These are phyloP conservation scores for Dovyalis caffra DNA, from an alignment of 345 rosid genomes.

Conservation along the genomic window DNA sequence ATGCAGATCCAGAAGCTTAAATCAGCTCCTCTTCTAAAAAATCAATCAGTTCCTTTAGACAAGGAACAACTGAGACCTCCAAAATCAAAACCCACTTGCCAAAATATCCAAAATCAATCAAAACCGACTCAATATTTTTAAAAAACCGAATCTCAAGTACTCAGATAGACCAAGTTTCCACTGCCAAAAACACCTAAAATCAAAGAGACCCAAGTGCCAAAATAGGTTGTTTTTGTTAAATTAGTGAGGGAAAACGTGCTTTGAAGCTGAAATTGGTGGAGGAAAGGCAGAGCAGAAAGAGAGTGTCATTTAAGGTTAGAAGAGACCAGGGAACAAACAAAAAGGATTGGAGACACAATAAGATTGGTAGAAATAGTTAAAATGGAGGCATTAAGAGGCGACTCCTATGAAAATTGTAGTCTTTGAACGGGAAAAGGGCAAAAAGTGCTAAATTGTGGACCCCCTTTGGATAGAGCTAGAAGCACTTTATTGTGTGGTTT, in stretches of 20 bases:
- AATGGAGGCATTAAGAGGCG: not conserved
- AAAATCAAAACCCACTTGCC: not conserved
- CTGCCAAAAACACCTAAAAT: not conserved
- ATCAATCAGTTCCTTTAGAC: not conserved
- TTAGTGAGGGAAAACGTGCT: not conserved
- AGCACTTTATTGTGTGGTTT: constrained; percentile 1
- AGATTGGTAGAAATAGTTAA: not conserved
- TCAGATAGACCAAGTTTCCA: not conserved
- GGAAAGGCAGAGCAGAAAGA: not conserved
- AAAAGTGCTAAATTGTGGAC: constrained; percentile 11
- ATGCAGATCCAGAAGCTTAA: not conserved
- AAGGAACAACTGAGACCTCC: not conserved
- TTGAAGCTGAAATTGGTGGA: not conserved
- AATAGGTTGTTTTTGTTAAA: not conserved
- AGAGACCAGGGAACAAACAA: not conserved
- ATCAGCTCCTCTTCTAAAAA: not conserved
- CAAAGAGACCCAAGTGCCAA: not conserved
- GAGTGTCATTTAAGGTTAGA: not conserved
- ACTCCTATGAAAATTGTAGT: not conserved
- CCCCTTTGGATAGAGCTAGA: constrained; percentile 4
- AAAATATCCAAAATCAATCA: not conserved
- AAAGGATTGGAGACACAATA: not conserved
- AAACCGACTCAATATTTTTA: not conserved
- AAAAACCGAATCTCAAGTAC: not conserved
- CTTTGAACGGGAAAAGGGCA: not conserved